Conservation (phyloP, 2,329 filamentous ascomycete genomes). For the Colletotrichum simmondsii region DNA sequence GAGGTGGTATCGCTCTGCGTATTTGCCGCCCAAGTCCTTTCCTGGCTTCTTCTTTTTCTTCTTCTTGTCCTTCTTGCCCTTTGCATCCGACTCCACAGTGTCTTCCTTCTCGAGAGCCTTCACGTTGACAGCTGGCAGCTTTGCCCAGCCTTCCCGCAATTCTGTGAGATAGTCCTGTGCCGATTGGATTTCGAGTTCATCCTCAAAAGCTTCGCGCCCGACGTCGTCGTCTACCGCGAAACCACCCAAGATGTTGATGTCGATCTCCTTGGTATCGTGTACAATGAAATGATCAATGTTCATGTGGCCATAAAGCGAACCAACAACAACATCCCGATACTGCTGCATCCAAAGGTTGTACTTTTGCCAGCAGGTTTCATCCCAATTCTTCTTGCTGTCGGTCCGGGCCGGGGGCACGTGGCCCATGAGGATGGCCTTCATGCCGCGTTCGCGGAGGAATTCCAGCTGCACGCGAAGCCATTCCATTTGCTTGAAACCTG, state of each 20-base stretch:
- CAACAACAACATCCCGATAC: conserved; percentile 89
- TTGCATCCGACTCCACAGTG: conserved; percentile 37
- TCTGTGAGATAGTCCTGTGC: conserved; percentile 84
- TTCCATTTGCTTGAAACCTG: conserved; percentile 94
- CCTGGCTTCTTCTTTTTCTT: conserved; percentile 57
- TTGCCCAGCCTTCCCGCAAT: conserved; percentile 80
- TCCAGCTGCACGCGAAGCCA: conserved; percentile 93
- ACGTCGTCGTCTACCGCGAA: conserved; percentile 37
- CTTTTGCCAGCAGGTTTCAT: conserved; percentile 98
- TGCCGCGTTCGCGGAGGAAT: conserved; percentile 81
- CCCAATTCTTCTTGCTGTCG: conserved; percentile 87
- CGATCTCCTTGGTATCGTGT: conserved; percentile 83
- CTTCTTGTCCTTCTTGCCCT: conserved; percentile 49
- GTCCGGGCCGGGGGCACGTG: conserved; percentile 94
- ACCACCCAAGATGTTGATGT: conserved; percentile 60
- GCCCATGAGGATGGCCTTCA: conserved; percentile 95
- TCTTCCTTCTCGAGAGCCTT: conserved; percentile 33
- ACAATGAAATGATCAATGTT: conserved; percentile 98
- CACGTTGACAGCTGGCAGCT: conserved; percentile 68
- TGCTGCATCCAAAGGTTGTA: conserved; percentile 91
- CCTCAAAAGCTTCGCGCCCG: conserved; percentile 53
- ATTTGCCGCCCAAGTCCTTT: conserved; percentile 77
- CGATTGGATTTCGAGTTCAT: conserved; percentile 71
- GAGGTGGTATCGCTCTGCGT: conserved; percentile 86
- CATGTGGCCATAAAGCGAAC: conserved; percentile 91